Evolutionary conservation across 1,139 yeast genomes (phyloP).

Genomic region (Schwanniomyces etchellsii): DNA sequence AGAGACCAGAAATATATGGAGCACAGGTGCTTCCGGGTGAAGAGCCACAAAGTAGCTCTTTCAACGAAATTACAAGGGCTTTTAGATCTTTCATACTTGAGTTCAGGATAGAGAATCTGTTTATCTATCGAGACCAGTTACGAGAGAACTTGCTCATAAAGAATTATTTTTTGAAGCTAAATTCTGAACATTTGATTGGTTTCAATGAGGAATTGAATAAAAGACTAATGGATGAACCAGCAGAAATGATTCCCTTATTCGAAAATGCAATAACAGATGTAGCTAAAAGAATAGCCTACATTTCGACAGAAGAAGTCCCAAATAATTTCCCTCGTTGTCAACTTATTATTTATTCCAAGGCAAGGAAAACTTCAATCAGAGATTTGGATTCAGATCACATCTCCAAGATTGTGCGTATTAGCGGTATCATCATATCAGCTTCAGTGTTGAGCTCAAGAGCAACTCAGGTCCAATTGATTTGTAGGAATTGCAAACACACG

Average conservation of each 20-base stretch:
- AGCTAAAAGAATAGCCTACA: constrained; percentile 72
- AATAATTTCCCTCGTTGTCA: constrained; percentile 75
- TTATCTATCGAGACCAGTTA: constrained; percentile 86
- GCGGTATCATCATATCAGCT: constrained; percentile 91
- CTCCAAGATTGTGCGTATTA: constrained; percentile 81
- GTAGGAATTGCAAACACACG: constrained; percentile 84
- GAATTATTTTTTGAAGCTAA: constrained; percentile 67
- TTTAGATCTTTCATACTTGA: constrained; percentile 81
- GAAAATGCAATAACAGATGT: constrained; percentile 88
- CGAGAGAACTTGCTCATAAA: constrained; percentile 81
- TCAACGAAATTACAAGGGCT: constrained; percentile 72
- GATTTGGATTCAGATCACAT: constrained; percentile 84
- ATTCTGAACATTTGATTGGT: constrained; percentile 79
- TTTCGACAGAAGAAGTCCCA: constrained; percentile 52
- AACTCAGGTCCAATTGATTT: constrained; percentile 75
- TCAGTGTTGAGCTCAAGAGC: constrained; percentile 89
- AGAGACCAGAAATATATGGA: constrained; percentile 72
- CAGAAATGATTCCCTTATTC: constrained; percentile 82
- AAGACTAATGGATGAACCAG: constrained; percentile 77
- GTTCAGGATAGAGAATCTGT: constrained; percentile 77
- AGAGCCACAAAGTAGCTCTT: constrained; percentile 58
- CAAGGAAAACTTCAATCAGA: constrained; percentile 70
- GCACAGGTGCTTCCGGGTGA: constrained; percentile 89
- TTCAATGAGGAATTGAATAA: constrained; percentile 88
- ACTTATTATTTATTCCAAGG: constrained; percentile 67